Evolutionary conservation across 1,284 basidiomycete species (phyloP), one percentile per base, ranked within the genome.

Genomic region (Sanghuangporus baumii): DNA sequence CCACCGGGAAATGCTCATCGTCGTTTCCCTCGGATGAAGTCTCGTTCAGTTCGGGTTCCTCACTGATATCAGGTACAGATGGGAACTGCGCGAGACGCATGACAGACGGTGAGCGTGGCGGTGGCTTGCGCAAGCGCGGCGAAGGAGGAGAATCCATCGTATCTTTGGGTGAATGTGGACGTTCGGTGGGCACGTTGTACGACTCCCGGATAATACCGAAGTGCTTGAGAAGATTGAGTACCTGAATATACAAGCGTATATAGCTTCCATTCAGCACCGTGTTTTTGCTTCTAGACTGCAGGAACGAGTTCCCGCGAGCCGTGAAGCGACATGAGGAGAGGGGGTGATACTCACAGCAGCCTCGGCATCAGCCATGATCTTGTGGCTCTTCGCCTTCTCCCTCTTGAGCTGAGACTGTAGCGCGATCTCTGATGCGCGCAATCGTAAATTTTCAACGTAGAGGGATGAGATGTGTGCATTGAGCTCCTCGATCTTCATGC

Each of bases 401-500:
- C 83, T 84, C 77, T 88, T 91, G 65, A 93, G 80, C 70, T 91
- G 86, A 26, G 87, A 77, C 11, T 81, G 75, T 51, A 93, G 82
- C 16, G 87, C 82, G 69, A 92, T 89, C 74, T 91, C 88, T 26
- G 89, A 88, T 66, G 88, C 85, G 59, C 88, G 85, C 68, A 93
- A 78, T 57, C 87, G 84, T 51, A 93, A 80, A 74, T 93, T 93
- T 78, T 93, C 90, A 66, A 86, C 84, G 66, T 89, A 85, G 48
- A 93, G 81, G 31, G 82, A 81, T 54, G 89, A 88, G 74, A 93
- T 86, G 74, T 92, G 87, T 38, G 84, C 79, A 70, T 91, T 89
- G 63, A 93, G 82, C 72, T 93, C 90, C 73, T 93, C 90, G 70
- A 93, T 87, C 60, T 88, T 85, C 65, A 89, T 79, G 73, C 88